Percentiles rank a stretch among this genome's conserved stretches.
Conservation (phyloP, 1,284 basidiomycete genomes). For the Boletellus deceptivus region DNA sequence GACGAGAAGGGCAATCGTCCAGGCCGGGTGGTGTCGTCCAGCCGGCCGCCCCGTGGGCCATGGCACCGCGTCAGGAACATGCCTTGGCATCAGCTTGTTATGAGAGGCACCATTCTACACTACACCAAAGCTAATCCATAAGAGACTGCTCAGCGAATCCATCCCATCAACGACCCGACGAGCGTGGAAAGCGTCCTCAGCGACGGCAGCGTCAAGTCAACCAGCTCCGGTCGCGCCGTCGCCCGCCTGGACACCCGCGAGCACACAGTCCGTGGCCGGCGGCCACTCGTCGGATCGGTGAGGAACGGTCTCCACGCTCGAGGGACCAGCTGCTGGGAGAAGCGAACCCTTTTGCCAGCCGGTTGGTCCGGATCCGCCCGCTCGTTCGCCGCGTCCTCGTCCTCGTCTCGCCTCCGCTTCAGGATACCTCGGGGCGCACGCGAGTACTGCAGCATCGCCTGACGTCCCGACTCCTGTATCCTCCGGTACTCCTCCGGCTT, state of each 20-base stretch:
- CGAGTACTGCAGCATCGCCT: slow-evolving; percentile 30
- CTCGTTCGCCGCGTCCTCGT: not conserved
- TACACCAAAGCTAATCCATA: too few relatives aligned
- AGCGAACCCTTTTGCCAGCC: slow-evolving; percentile 28
- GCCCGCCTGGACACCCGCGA: slow-evolving; percentile 20
- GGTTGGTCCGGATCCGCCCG: not conserved
- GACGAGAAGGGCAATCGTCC: too few relatives aligned
- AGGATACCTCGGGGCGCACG: slow-evolving; percentile 29
- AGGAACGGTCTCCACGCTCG: slow-evolving; percentile 13
- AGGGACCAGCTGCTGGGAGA: slow-evolving; percentile 11
- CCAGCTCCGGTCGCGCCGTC: slow-evolving; percentile 18
- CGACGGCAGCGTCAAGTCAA: slow-evolving; percentile 33
- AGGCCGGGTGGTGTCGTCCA: too few relatives aligned
- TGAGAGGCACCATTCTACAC: too few relatives aligned
- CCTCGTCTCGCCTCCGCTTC: slow-evolving; percentile 29
- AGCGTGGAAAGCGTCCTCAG: slow-evolving; percentile 28
- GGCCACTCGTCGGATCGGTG: slow-evolving; percentile 7
- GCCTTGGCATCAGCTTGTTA: too few relatives aligned
- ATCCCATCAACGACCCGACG: slow-evolving; percentile 32
- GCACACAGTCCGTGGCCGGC: slow-evolving; percentile 16
- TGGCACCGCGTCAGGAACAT: too few relatives aligned
- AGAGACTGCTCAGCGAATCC: slow-evolving; percentile 4
- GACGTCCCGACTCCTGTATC: slow-evolving; percentile 30
- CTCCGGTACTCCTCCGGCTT: slow-evolving; percentile 23
- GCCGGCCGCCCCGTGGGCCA: too few relatives aligned